Evolutionary conservation across 345 rosid genomes (phyloP).

Genomic region (Conringia planisiliqua): DNA sequence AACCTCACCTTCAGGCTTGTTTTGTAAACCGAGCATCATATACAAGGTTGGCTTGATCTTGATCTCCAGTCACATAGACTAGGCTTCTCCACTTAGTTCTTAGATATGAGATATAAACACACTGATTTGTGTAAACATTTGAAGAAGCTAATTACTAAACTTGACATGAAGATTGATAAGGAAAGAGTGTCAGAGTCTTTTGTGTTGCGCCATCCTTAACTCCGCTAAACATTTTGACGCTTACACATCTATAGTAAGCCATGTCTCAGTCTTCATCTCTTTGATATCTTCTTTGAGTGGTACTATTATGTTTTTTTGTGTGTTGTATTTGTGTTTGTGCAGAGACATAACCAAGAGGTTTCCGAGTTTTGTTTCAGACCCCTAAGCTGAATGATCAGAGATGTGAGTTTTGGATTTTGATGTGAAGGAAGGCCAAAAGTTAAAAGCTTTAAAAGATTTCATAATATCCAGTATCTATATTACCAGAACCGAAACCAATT

Average conservation of each 20-base stretch:
- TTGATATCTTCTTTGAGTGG: not conserved
- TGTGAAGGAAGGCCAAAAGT: not conserved
- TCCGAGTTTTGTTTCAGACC: slow-evolving; percentile 55
- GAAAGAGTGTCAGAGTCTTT: not conserved
- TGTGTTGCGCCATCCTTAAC: too few relatives aligned
- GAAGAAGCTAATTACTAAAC: slow-evolving; percentile 65
- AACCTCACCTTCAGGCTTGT: slow-evolving; percentile 79
- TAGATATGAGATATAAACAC: not conserved
- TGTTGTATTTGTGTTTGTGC: slow-evolving; percentile 12
- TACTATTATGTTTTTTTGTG: not conserved
- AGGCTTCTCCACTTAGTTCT: not conserved
- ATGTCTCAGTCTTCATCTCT: not conserved
- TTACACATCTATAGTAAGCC: slow-evolving; percentile 34
- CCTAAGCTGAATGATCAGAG: not conserved
- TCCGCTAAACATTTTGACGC: not conserved
- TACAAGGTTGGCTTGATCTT: not conserved
- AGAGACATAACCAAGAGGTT: slow-evolving; percentile 72
- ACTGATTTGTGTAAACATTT: slow-evolving; percentile 42
- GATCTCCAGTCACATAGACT: not conserved
- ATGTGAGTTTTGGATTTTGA: not conserved
- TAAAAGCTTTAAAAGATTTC: not conserved
- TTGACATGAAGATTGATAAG: slow-evolving; percentile 38
- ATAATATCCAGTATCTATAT: too few relatives aligned
- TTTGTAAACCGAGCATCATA: slow-evolving; percentile 12
- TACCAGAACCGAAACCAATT: not conserved